phyloP scores from a whole-genome alignment of 768 basidiomycete genomes.

The Mycena chlorophos region DNA sequence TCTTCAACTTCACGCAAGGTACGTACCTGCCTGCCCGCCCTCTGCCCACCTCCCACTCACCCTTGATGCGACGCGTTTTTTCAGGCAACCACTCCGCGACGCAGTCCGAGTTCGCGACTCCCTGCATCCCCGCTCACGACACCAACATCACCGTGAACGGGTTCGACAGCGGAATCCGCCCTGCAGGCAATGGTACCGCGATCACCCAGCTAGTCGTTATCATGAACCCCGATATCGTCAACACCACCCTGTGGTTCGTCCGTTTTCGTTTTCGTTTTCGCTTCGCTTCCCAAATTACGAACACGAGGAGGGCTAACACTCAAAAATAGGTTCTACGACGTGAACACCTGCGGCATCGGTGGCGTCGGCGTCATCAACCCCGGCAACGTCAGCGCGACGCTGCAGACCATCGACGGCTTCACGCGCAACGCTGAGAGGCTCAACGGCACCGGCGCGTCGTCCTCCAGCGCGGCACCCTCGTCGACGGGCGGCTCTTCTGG shows the following conservation, averaged over 20 bases:
- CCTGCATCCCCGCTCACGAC: conserved; percentile 53
- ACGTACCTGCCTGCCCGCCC: conserved; percentile 1
- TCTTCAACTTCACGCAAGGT: conserved; percentile 56
- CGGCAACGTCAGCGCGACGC: conserved; percentile 41
- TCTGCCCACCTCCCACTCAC: neutral
- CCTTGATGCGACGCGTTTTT: conserved; percentile 39
- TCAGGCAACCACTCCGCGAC: conserved; percentile 55
- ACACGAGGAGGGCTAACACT: too few species aligned
- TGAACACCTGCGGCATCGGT: conserved; percentile 52
- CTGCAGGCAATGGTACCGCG: conserved; percentile 47
- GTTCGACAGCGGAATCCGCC: conserved; percentile 55
- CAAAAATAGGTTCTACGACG: too few species aligned
- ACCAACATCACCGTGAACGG: conserved; percentile 54
- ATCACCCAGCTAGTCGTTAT: conserved; percentile 47
- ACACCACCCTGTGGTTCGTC: conserved; percentile 58
- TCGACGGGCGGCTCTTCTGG: conserved; percentile 14
- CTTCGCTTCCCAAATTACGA: too few species aligned
- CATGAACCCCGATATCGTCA: conserved; percentile 41
- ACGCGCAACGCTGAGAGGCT: conserved; percentile 53
- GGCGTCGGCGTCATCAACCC: conserved; percentile 64
- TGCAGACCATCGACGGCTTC: conserved; percentile 34
- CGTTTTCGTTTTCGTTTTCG: too few species aligned
- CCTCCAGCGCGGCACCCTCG: conserved; percentile 19
- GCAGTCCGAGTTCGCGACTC: conserved; percentile 55
- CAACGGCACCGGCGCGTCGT: conserved; percentile 46